Base-by-base conservation (phyloP, 2,329 filamentous ascomycete genomes). In the Cytospora leucostoma region DNA sequence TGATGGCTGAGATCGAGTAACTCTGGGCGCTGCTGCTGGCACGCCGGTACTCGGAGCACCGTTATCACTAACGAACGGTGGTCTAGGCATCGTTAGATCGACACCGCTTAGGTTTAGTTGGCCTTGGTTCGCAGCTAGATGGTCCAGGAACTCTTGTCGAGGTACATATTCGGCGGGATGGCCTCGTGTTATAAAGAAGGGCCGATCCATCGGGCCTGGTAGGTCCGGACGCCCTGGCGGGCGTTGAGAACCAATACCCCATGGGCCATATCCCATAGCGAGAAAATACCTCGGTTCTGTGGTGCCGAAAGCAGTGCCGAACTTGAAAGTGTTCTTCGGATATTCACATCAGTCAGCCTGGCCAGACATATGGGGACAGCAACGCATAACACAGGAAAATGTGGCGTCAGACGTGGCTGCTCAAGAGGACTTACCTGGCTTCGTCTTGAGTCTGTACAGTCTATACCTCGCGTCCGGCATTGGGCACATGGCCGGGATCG, bases 221-320 rank as follows among this genome's bases (percentile, higher is more conserved):
- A 54, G 50, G 33, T 61, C 58, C 47, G 58, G 58, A 19, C 34
- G 34, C 8, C 13, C 15, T 19, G 17, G 17, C 15, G 49, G 58
- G 17, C 58, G 58, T 15, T 13, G 15, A 4, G 19, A 33, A 5
- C 58, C 58, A 3, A 54, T 54, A 12, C 58, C 58, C 49, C 50
- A 54, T 32, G 58, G 58, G 3, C 58, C 58, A 61, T 54, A 57
- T n/a, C 55, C 40, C 17, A 49, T n/a, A 5, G 21, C 55, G n/a
- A 57, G 33, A 27, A 47, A 57, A 50, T 57, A 57, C 7, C 19
- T 17, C 27, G 55, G 55, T 6, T 49, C 40, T 13, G 44, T 33
- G 4, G 38, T 44, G 21, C 55, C 55, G 19, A 57, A 17, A 32
- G 15, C 55, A 8, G 55, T 27, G 12, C 38, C 55, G 12, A 10